Percentiles rank a stretch among this genome's conserved stretches.
Conservation (phyloP, 345 rosid species). For the Brassica juncea region DNA sequence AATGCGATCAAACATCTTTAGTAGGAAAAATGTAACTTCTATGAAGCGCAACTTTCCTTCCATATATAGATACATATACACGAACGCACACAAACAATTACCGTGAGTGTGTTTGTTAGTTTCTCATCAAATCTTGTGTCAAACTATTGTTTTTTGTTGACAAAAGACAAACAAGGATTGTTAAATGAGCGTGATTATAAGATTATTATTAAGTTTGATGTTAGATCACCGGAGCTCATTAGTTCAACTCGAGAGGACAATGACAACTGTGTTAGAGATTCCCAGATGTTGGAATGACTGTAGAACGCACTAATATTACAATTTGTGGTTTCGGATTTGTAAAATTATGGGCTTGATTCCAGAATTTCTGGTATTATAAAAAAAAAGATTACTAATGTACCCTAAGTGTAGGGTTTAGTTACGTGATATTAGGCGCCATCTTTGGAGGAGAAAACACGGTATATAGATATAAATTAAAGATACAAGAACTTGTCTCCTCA, state of each 20-base stretch:
- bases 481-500: slow-evolving; percentile 25
- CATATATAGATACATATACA: not conserved
- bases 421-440: slow-evolving; percentile 40
- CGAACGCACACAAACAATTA: not conserved
- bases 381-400: slow-evolving; percentile 9
- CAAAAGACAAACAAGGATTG: not conserved
- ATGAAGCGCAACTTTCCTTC: not conserved
- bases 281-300: too few species aligned
- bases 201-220: slow-evolving; percentile 23
- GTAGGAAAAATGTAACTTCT: not conserved
- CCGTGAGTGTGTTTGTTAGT: not conserved
- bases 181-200: slow-evolving; percentile 31
- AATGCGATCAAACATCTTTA: not conserved
- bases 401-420: slow-evolving; percentile 17
- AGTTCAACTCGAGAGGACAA: too few species aligned
- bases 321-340: too few species aligned
- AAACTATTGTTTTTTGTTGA: not conserved
- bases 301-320: too few species aligned
- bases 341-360: too few species aligned
- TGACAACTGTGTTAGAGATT: too few species aligned
- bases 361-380: too few species aligned
- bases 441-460: not conserved
- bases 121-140: not conserved
- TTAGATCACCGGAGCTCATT: not conserved
- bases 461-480: slow-evolving; percentile 8